Evolutionary conservation across 208 protist species (phyloP).

Genomic region (Leishmania lainsoni): DNA sequence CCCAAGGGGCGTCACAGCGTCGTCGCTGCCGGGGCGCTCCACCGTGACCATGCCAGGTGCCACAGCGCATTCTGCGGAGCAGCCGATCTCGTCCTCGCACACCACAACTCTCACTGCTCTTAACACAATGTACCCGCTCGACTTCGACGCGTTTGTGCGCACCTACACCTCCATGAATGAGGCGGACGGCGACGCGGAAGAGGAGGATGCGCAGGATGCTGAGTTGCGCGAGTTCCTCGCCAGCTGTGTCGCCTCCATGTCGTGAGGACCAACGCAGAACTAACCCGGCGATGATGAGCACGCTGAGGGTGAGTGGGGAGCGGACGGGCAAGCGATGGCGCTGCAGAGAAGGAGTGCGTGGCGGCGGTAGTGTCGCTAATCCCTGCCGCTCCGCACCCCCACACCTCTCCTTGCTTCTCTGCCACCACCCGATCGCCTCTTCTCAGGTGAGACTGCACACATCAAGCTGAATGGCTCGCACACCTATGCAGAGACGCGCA

Average conservation of each 20-base stretch:
- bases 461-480: not conserved
- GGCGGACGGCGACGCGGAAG: constrained; percentile 29
- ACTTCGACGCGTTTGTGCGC: constrained; percentile 60
- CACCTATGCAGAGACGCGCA: not conserved
- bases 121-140: constrained; percentile 55
- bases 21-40: not conserved
- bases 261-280: constrained; percentile 14
- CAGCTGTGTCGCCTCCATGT: constrained; percentile 50
- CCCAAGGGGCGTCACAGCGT: not conserved
- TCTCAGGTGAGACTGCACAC: not conserved
- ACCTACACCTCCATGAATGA: constrained; percentile 21
- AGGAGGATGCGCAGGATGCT: constrained; percentile 43
- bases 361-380: not conserved
- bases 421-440: not conserved
- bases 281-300: not conserved
- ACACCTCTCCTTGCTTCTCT: not conserved
- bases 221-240: constrained; percentile 68
- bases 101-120: constrained; percentile 16
- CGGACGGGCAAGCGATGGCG: not conserved
- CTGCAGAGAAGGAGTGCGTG: not conserved
- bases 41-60: not conserved
- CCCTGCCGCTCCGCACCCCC: not conserved
- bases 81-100: not conserved
- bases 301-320: not conserved
- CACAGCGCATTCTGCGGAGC: not conserved